phyloP scores from a whole-genome alignment of 345 rosid species.

The Xanthoceras sorbifolium region DNA sequence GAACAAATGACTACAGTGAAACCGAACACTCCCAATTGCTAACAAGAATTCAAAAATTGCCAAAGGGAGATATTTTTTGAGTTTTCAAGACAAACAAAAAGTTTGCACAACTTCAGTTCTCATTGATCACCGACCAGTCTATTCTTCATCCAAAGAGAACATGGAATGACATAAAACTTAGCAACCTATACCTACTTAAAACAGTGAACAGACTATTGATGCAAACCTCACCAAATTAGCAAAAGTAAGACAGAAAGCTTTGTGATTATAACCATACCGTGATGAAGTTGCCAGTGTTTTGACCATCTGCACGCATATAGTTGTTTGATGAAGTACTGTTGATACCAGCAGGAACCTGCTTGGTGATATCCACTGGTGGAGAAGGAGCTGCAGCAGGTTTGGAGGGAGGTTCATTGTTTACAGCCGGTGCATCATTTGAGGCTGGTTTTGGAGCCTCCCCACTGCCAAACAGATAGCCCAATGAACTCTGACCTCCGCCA shows the following conservation, averaged over 20 bases:
- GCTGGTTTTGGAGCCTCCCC: constrained; percentile 75
- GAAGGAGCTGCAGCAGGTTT: constrained; percentile 41
- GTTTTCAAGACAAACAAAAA: not conserved
- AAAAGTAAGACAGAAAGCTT: not conserved
- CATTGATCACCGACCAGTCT: not conserved
- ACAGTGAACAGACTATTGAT: not conserved
- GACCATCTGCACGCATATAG: constrained; percentile 78
- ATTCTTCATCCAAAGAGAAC: not conserved
- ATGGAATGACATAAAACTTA: not conserved
- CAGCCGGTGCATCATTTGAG: constrained; percentile 36
- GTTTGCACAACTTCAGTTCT: not conserved
- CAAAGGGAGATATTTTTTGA: not conserved
- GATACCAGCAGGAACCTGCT: constrained; percentile 70
- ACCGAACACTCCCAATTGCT: not conserved
- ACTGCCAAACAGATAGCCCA: constrained; percentile 74
- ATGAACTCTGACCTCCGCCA: constrained; percentile 90
- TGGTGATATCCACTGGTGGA: constrained; percentile 46
- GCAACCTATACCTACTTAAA: not conserved
- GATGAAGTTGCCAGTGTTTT: constrained; percentile 81
- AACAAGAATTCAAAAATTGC: not conserved
- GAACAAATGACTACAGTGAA: not conserved
- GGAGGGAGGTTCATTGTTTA: constrained; percentile 32
- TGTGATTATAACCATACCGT: constrained; percentile 43
- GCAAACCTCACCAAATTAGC: not conserved
- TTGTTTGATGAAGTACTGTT: constrained; percentile 64